Percentiles rank a stretch among this genome's conserved stretches.
Conservation (phyloP, 208 protist genomes). For the Leishmania aethiopica region DNA sequence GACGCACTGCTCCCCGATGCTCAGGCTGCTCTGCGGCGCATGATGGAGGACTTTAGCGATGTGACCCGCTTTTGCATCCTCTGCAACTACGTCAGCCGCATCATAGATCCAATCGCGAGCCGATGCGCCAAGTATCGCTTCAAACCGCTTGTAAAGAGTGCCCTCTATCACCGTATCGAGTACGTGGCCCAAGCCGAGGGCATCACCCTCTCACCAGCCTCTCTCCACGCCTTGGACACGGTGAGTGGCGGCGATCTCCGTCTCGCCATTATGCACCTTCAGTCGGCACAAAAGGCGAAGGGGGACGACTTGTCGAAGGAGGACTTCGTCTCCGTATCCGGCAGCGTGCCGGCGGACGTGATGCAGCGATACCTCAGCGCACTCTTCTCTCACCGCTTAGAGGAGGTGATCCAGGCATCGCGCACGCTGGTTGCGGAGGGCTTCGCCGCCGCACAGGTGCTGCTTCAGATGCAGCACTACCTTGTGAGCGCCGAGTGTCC, state of each 20-base stretch:
- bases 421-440: conserved; percentile 63
- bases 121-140: conserved; percentile 99
- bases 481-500: conserved; percentile 58
- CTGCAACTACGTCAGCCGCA: conserved; percentile 99
- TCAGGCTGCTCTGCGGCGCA: conserved; percentile 97
- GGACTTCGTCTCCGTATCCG: conserved; percentile 88
- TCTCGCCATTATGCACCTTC: conserved; percentile 96
- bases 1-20: conserved; percentile 99
- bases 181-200: conserved; percentile 90
- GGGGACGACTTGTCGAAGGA: conserved; percentile 75
- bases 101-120: conserved; percentile 99
- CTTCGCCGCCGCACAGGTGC: conserved; percentile 73
- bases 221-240: conserved; percentile 74
- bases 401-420: conserved; percentile 59
- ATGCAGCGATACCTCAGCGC: conserved; percentile 59
- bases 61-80: conserved; percentile 99
- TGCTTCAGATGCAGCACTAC: conserved; percentile 81
- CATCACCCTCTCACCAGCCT: conserved; percentile 69
- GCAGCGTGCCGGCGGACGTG: conserved; percentile 69
- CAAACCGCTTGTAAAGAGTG: conserved; percentile 89
- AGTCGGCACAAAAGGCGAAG: conserved; percentile 89
- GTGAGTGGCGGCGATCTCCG: conserved; percentile 97
- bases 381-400: conserved; percentile 60
- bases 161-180: conserved; percentile 87
- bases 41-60: conserved; percentile 98